A percentile compares a stretch with the other conserved stretches of the same genome.
Evolutionary conservation across 2,329 filamentous ascomycete species (phyloP).

Genomic region (Parastagonospora nodorum): DNA sequence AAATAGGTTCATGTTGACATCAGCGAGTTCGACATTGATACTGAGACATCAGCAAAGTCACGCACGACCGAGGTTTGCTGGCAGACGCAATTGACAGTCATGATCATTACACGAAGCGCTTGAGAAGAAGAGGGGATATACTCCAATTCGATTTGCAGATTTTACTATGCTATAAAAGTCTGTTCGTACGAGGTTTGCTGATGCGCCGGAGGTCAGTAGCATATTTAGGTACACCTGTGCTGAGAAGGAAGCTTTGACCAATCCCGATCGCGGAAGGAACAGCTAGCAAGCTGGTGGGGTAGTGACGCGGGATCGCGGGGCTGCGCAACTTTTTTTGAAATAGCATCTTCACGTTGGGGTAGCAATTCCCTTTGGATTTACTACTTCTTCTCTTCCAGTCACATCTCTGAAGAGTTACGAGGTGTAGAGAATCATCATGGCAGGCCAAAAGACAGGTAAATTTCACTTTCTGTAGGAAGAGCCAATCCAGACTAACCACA

Average conservation of each 20-base stretch:
- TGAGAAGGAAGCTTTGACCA: constrained; percentile 4
- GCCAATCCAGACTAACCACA: constrained; percentile 5
- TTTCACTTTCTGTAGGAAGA: neutral
- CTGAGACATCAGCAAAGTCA: neutral
- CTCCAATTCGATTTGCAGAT: neutral
- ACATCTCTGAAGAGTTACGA: neutral
- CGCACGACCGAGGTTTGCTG: neutral
- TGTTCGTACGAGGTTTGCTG: too few relatives aligned
- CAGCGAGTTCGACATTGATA: neutral
- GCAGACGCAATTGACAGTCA: neutral
- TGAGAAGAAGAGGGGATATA: neutral
- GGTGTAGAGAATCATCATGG: constrained; percentile 30
- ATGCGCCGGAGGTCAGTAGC: neutral
- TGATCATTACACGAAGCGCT: neutral
- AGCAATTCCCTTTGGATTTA: neutral
- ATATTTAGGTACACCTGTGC: neutral
- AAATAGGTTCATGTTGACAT: neutral
- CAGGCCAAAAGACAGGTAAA: constrained; percentile 45
- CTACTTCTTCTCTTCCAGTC: neutral
- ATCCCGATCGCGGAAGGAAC: constrained; percentile 17
- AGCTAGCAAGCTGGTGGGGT: constrained; percentile 1
- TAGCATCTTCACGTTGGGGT: constrained; percentile 18
- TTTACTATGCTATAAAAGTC: too few relatives aligned
- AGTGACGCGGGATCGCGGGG: constrained; percentile 18
- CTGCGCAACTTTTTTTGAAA: constrained; percentile 15